Base-by-base conservation (phyloP, 352 stramenopile species). In the Phytophthora foliorum region DNA sequence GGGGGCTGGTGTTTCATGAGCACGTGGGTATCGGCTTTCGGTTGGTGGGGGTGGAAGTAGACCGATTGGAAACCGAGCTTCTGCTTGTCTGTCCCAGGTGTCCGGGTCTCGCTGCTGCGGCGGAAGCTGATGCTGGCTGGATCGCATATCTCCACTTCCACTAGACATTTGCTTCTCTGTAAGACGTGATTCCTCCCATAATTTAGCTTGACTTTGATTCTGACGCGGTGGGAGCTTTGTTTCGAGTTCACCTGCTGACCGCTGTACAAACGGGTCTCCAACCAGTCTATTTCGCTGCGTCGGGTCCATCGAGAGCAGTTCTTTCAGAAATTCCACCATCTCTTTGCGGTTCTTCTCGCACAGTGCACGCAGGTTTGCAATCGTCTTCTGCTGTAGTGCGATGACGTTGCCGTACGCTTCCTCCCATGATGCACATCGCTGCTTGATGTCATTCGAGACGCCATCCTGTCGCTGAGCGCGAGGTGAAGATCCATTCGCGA, bases 351-450 rank as follows among this genome's bases (percentile, higher is more conserved):
- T 77, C 10, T 80, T 77, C 9, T 89, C 84, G 21, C 86, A 94
- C 16, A 89, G 25, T 4, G 78, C 74, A 4, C 79, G 73, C 5
- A 93, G 67, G 22, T 78, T 85, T 7, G 74, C 81, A 29, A 94
- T 86, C 0, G 84, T 91, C 44, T 95, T 84, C 39, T 95, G 89
- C 63, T 96, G 89, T 4, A 95, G 56, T 24, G 82, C 69, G 17
- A 93, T 78, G 0, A 96, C 82, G n/a, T 80, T 89, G 1, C 46
- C 72, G n/a, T 91, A 95, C 1, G 86, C 89, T 72, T 93, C 81
- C 66, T 92, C 75, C 89, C 87, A 96, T 16, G 66, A 70, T 21
- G 55, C 44, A 53, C 70, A 81, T 8, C 76, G 57, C 2, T 77
- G 71, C 2, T 71, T 76, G 2, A 82, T 66, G 17, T 85, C 82